These are phyloP conservation scores for Eurotiales sp. DNA, from an alignment of 2,329 filamentous ascomycete species.

Conservation along the genomic window DNA sequence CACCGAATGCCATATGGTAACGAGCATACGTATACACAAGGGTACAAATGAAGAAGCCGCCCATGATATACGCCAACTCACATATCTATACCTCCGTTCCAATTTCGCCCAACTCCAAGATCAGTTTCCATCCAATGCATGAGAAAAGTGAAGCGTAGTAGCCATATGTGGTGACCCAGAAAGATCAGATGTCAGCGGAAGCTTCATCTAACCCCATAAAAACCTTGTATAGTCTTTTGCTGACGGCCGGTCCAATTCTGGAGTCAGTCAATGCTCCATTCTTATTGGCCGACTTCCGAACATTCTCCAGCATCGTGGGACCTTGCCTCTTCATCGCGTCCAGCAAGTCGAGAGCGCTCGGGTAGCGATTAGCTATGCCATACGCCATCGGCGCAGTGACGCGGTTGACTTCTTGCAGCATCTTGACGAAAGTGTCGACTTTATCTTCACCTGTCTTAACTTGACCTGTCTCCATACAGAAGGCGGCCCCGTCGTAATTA, in stretches of 20 bases:
- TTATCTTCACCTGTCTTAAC: conserved; percentile 65
- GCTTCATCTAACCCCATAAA: conserved; percentile 46
- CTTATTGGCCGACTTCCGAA: conserved; percentile 51
- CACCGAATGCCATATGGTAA: too few relatives aligned
- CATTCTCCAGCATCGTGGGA: conserved; percentile 58
- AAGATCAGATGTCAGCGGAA: conserved; percentile 42
- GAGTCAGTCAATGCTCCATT: conserved; percentile 44
- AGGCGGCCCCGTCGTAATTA: conserved; percentile 49
- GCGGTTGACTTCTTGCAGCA: conserved; percentile 71
- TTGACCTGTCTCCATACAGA: conserved; percentile 77
- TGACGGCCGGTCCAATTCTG: conserved; percentile 46
- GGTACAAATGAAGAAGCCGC: too few relatives aligned
- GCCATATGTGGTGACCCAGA: too few relatives aligned
- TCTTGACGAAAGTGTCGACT: conserved; percentile 65
- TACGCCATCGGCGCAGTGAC: conserved; percentile 70
- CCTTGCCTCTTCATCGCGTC: conserved; percentile 57
- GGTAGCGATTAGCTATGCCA: conserved; percentile 62
- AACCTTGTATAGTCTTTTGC: conserved; percentile 46
- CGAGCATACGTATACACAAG: too few relatives aligned
- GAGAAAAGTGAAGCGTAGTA: background rate
- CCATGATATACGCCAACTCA: too few relatives aligned
- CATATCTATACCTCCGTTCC: too few relatives aligned
- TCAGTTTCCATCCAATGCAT: background rate
- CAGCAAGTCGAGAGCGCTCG: conserved; percentile 56
- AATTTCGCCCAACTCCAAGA: too few relatives aligned